These are phyloP conservation scores for Pachyrhizus erosus DNA, from an alignment of 306 rosid genomes.

Conservation along the genomic window DNA sequence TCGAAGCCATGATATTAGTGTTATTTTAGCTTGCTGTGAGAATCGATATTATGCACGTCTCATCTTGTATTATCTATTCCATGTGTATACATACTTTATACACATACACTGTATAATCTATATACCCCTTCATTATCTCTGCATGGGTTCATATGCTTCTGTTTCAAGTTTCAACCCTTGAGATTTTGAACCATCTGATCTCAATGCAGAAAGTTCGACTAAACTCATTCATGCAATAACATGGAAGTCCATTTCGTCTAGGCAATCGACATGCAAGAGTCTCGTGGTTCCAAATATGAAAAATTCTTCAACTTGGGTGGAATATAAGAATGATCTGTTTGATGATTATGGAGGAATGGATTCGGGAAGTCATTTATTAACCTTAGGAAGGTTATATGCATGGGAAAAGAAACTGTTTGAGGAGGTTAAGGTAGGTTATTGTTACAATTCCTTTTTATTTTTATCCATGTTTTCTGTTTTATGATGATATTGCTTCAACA, in stretches of 20 bases:
- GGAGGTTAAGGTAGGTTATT: slow-evolving; percentile 80
- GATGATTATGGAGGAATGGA: slow-evolving; percentile 91
- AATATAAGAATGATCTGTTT: slow-evolving; percentile 78
- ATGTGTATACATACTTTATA: background rate
- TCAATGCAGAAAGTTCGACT: slow-evolving; percentile 84
- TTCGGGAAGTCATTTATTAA: slow-evolving; percentile 91
- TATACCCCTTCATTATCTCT: background rate
- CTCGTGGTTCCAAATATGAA: slow-evolving; percentile 68
- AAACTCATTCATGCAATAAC: slow-evolving; percentile 83
- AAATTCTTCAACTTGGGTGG: slow-evolving; percentile 72
- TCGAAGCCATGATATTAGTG: background rate
- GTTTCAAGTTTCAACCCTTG: slow-evolving; percentile 38
- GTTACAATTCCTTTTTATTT: background rate
- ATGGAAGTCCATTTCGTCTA: slow-evolving; percentile 74
- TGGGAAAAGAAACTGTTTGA: slow-evolving; percentile 98
- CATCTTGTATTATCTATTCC: slow-evolving; percentile 25
- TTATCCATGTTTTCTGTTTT: slow-evolving; percentile 24
- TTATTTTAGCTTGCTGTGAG: background rate
- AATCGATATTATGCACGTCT: background rate
- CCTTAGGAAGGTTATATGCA: slow-evolving; percentile 85
- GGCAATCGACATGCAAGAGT: slow-evolving; percentile 86
- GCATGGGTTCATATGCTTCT: slow-evolving; percentile 19
- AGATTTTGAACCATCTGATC: slow-evolving; percentile 43
- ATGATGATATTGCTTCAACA: background rate
- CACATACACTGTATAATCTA: background rate